Conservation (phyloP, 495 filamentous ascomycete genomes). For the Penicillium salamii region DNA sequence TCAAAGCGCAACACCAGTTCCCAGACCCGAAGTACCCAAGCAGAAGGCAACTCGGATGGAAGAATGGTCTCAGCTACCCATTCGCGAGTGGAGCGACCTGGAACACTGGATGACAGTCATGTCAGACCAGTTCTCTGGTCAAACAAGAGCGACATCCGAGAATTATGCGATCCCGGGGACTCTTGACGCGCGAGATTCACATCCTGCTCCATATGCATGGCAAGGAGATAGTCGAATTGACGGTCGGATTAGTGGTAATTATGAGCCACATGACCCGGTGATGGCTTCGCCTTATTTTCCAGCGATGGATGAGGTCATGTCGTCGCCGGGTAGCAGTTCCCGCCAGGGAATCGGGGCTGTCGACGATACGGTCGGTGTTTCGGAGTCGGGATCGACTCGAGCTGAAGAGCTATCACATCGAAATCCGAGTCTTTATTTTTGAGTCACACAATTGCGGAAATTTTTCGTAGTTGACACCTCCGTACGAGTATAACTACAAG, state of each 20-base stretch:
- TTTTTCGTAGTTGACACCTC: no score
- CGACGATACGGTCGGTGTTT: conserved; percentile 1
- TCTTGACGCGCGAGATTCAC: background rate
- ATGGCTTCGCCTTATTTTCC: conserved; percentile 9
- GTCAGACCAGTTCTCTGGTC: conserved; percentile 16
- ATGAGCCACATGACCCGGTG: conserved; percentile 6
- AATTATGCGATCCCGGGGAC: conserved; percentile 1
- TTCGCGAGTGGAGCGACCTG: conserved; percentile 20
- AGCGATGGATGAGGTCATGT: background rate
- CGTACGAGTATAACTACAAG: background rate
- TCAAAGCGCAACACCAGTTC: conserved; percentile 7
- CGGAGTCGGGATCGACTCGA: background rate
- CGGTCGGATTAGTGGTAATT: conserved; percentile 2
- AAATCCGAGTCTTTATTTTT: conserved; percentile 24
- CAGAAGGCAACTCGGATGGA: conserved; percentile 27
- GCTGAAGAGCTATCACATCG: conserved; percentile 21
- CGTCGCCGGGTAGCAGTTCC: conserved; percentile 4
- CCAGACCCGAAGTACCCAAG: conserved; percentile 14
- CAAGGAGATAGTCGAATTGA: conserved; percentile 2
- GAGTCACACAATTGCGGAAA: background rate
- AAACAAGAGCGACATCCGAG: conserved; percentile 1
- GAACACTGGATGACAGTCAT: conserved; percentile 18
- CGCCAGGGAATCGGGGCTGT: background rate
- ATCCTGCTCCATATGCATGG: conserved; percentile 11
- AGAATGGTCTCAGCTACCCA: conserved; percentile 26